Base-by-base conservation (phyloP, 1,284 basidiomycete species). In the Sutorius eximius region DNA sequence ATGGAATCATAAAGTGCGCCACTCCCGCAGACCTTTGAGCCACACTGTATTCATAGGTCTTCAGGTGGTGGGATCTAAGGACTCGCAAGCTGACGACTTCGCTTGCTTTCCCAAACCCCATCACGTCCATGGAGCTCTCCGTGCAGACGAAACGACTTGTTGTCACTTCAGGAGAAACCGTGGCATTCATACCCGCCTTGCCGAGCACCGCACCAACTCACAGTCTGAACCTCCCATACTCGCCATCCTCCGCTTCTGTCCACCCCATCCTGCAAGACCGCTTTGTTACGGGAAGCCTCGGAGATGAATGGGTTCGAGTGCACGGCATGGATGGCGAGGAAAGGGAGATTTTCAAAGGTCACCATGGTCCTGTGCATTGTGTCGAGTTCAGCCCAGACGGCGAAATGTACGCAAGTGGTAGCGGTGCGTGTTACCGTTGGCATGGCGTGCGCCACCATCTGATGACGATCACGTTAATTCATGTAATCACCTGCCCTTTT, bases 341-440 rank as follows among this genome's bases (percentile, higher is more conserved):
- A 75, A 76, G 83, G 59, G 96, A 98, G 58, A 84, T 98, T 52
- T 82, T 96, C 63, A 98, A 98, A 73, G 96, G 96, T 7, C 97
- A 99, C 70, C 96, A 99, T 70, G 96, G 96, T 15, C 95, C 96
- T 13, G 96, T 97, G 12, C 93, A 97, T 65, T 93, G 90, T 57
- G 91, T 97, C 40, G 88, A 91, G 62, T 99, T 91, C 75, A 92
- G 89, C 68, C 97, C 96, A 0, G 96, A 99, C 71, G 97, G 96
- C n/a, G 95, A 99, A 77, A 83, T 98, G 76, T 98, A 93, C 69
- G 96, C 96, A 22, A 95, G 91, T 66, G 97, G 96, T 49, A 94
- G 91, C 64, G 96, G 94, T 87, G 70, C 75, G 87, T 82, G 36
- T 54, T 53, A 43, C 56, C 29, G 24, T 59, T 52, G 51, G 47